These are phyloP conservation scores for Platismatia glauca DNA, from an alignment of 495 filamentous ascomycete species.

Conservation along the genomic window DNA sequence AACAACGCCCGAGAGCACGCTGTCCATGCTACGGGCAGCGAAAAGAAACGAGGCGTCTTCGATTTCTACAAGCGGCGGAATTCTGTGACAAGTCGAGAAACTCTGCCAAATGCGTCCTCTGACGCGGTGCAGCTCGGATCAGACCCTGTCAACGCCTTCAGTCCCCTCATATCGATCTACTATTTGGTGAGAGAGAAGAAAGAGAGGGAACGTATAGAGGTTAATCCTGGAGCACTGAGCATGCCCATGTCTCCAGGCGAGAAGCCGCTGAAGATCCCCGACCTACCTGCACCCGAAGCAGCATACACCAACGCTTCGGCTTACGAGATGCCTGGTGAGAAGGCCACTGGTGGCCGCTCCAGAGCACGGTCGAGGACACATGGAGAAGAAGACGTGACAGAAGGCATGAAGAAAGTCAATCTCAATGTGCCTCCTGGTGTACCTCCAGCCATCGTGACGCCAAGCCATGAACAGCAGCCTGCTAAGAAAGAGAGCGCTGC, in stretches of 20 bases:
- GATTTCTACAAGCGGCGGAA: constrained; percentile 96
- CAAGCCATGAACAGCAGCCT: constrained; percentile 48
- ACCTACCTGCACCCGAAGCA: constrained; percentile 72
- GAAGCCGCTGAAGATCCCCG: constrained; percentile 56
- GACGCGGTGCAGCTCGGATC: constrained; percentile 75
- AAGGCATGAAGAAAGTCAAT: constrained; percentile 65
- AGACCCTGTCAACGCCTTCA: constrained; percentile 90
- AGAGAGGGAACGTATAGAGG: constrained; percentile 64
- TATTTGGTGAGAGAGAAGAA: constrained; percentile 92
- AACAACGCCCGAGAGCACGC: constrained; percentile 58
- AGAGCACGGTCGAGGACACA: constrained; percentile 85
- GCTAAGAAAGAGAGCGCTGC: constrained; percentile 80
- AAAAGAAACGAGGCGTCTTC: constrained; percentile 85
- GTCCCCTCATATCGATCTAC: constrained; percentile 87
- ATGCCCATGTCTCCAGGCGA: constrained; percentile 51
- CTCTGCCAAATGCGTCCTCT: constrained; percentile 72
- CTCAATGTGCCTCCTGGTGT: constrained; percentile 44
- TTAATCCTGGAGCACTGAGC: constrained; percentile 51
- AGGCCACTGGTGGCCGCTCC: constrained; percentile 64
- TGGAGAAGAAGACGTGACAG: constrained; percentile 84
- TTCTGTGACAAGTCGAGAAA: constrained; percentile 79
- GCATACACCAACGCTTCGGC: constrained; percentile 78
- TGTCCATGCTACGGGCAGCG: constrained; percentile 51
- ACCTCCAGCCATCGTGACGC: constrained; percentile 45
- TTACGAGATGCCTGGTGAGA: constrained; percentile 78